These are phyloP conservation scores for Rhodotorula toruloides DNA, from an alignment of 768 basidiomycete species.

Conservation along the genomic window DNA sequence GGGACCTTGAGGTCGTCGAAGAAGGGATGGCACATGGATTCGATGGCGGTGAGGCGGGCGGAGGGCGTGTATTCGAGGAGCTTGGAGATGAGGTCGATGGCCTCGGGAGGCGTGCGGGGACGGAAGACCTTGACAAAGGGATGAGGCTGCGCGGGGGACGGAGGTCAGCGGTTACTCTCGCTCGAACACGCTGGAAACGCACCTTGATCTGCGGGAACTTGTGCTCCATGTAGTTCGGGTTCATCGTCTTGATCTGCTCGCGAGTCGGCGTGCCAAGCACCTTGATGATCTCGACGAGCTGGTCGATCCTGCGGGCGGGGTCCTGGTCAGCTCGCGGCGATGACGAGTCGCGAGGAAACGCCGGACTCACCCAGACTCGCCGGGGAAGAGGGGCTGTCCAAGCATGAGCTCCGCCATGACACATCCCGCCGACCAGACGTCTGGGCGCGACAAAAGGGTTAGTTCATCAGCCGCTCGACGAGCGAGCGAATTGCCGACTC, in stretches of 20 bases:
- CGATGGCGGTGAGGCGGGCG: constrained; percentile 78
- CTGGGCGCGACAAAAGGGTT: constrained; percentile 52
- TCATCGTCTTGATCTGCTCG: constrained; percentile 99
- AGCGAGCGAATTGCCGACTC: constrained; percentile 44
- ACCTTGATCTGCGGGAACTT: constrained; percentile 99
- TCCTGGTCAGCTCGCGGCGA: not conserved
- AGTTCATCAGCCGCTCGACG: not conserved
- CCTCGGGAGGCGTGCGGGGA: constrained; percentile 89
- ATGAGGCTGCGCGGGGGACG: constrained; percentile 20
- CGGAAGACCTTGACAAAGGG: constrained; percentile 74
- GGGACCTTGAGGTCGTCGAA: constrained; percentile 91
- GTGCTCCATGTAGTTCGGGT: constrained; percentile 99
- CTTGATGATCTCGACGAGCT: constrained; percentile 99
- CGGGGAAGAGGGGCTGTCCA: constrained; percentile 96
- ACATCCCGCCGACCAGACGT: constrained; percentile 99
- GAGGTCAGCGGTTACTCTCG: not conserved
- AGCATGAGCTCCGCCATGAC: constrained; percentile 99
- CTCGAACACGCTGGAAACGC: not conserved
- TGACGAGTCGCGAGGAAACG: too few relatives aligned
- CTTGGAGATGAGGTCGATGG: constrained; percentile 91
- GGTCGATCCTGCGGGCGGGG: constrained; percentile 77
- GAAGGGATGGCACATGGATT: constrained; percentile 62
- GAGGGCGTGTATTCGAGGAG: constrained; percentile 97
- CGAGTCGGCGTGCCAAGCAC: constrained; percentile 95
- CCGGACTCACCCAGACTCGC: constrained; percentile 55